Base-by-base conservation (phyloP, 1,284 basidiomycete species). In the Phylloboletellus chloephorus region DNA sequence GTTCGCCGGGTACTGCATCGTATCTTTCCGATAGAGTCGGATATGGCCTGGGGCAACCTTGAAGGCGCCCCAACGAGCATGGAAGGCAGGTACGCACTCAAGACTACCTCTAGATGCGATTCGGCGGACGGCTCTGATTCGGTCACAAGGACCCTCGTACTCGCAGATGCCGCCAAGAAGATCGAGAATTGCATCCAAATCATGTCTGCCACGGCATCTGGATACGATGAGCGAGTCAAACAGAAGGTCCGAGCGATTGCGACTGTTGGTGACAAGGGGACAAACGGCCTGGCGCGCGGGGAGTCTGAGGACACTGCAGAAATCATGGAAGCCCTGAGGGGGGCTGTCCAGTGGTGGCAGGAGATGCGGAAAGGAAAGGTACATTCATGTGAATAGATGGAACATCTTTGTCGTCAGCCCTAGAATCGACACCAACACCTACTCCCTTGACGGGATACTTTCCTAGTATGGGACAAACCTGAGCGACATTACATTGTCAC, bases 1-100 rank as follows among this genome's bases (percentile, higher is more conserved):
- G 53, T 74, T 19, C 59, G 64, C 25, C 51, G 46, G 12, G 57
- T 59, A 2, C 45, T 74, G n/a, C 58, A 66, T 43, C 57, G 49
- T 8, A 50, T 54, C 3, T 60, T 73, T 36, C 52, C 61, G 12
- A 44, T 59, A 8, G 50, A 53, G 21, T 31, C 19, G 4, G n/a
- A 41, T 6, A 25, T 41, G 0, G 41, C 48, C 12, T 52, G 51
- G 52, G 15, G n/a, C 1, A 32, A 10, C 12, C n/a, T 58, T 4
- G 16, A 22, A 7, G 35, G 29, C 3, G 47, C 43, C 4, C 58
- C 60, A 11, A 44, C 49, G 19, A 37, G 19, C 20, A 9, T n/a
- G 13, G 39, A 47, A 22, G 48, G 23, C 17, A 61, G 60, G 58
- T 59, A n/a, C 1, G 48, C 31, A 7, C 17, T 3, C 7, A 6